Evolutionary conservation across 768 basidiomycete species (phyloP), one percentile per base, ranked within the genome.

Genomic region (Termitomyces sp.): DNA sequence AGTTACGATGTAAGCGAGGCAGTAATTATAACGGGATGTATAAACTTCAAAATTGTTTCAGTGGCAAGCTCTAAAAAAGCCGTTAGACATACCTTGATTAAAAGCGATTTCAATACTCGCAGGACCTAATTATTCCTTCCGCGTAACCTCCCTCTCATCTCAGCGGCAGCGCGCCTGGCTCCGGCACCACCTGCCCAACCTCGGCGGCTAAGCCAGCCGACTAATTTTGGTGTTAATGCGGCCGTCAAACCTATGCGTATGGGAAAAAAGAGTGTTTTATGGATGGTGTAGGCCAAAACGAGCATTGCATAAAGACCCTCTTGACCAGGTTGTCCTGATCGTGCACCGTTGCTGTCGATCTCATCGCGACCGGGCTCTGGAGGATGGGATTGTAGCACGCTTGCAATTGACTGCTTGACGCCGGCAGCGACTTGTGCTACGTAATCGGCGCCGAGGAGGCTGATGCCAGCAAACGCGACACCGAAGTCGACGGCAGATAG

Each of bases 231-330:
- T 0, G 94, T 96, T 52, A 91, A 73, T 1, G 85, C 86, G 1
- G 91, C 93, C 0, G 96, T 98, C 60, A 95, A 72, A 0, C 94
- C 97, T 0, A 97, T 83, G 41, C 97, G 78, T 24, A 99, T 71
- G 9, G 97, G 97, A 22, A 98, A 69, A 67, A 98, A 90, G 1
- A 93, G 67, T 0, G 92, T 96, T 76, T 99, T 99, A 82, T 99
- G 97, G 53, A 99, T 84, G 20, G 90, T 88, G 72, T 95, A 99
- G 4, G 97, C 96, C 64, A 98, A 76, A 0, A 92, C 83, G 27
- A 97, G 72, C 85, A 97, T 95, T 27, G 96, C 94, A 71, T 92
- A 95, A 18, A 97, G 74, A 16, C 91, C 86, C 68, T 91, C 89
- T 8, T 85, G 80, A 1, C 86, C 81, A 18, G 53, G 14, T 44